Base-by-base conservation (phyloP, 1,284 basidiomycete species). In the Cryptococcus sp. region DNA sequence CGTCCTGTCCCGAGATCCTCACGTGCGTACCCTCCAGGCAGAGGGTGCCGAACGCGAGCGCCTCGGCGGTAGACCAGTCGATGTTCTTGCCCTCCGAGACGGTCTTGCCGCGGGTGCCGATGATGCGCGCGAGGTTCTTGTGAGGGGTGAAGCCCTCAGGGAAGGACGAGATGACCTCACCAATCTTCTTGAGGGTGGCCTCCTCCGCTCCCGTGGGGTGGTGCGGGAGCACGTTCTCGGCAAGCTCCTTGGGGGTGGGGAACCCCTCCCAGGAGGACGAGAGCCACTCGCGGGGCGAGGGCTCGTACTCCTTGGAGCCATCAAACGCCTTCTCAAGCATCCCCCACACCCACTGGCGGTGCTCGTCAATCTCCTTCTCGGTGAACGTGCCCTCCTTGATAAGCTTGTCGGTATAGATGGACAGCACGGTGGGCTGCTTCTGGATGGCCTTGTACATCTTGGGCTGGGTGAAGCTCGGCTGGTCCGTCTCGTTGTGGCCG, bases 41-140 rank as follows among this genome's bases (percentile, higher is more conserved):
- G 51, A 98, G 85, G 15, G 92, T 84, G 61, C 95, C 96, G 70
- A 98, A 92, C 0, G 96, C 96, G 54, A 99, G 86, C 0, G 96
- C 92, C 80, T 99, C 96, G 59, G 94, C 95, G n/a, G 96, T 99
- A 16, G 92, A 88, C 93, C 95, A 98, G 78, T 99, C 96, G 68
- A 98, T 96, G 78, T 89, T 89, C 64, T 79, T 82, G 60, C 94
- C 96, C 65, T 96, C 91, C 66, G 91, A 85, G 38, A 98, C 84
- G 1, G 88, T 86, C 83, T 95, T 94, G 40, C 89, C 89, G 60
- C 96, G 88, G 39, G 82, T 87, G 60, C 81, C 78, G 53, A 99
- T 85, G 76, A 99, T 98, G 75, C 96, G 89, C 4, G 87, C 88
- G 54, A 98, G 87, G 80, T 98, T 98, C 68, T 86, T 86, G 79